These are phyloP conservation scores for Calocybe indica DNA, from an alignment of 768 basidiomycete species.

Conservation along the genomic window DNA sequence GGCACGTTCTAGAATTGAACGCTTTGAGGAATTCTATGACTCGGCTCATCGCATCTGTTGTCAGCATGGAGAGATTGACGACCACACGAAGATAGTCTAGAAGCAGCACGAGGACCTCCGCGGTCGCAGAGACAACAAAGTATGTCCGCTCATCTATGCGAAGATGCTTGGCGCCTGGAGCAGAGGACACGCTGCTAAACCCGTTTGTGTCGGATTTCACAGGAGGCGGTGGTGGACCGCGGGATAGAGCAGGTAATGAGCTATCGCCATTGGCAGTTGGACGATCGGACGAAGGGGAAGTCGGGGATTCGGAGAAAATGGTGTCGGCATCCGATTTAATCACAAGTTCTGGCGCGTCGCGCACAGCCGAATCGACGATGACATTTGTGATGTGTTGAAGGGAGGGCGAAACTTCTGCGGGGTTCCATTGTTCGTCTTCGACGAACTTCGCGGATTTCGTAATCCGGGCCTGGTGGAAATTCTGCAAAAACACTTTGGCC, in stretches of 20 bases:
- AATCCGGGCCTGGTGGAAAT: slow-evolving; percentile 80
- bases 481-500: slow-evolving; percentile 84
- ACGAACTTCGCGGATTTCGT: slow-evolving; percentile 82
- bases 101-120: slow-evolving; percentile 65
- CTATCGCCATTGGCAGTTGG: slow-evolving; percentile 9
- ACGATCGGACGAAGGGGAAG: slow-evolving; percentile 12
- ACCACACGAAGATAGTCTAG: slow-evolving; percentile 85
- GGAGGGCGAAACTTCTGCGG: slow-evolving; percentile 59
- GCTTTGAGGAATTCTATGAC: slow-evolving; percentile 95
- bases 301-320: slow-evolving; percentile 7
- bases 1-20: slow-evolving; percentile 97
- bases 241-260: slow-evolving; percentile 9
- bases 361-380: slow-evolving; percentile 76
- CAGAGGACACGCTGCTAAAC: slow-evolving; percentile 4
- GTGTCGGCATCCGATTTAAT: slow-evolving; percentile 22
- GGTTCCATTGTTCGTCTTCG: slow-evolving; percentile 93
- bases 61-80: slow-evolving; percentile 81
- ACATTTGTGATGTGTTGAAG: slow-evolving; percentile 71
- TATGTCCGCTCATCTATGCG: slow-evolving; percentile 81
- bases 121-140: slow-evolving; percentile 82
- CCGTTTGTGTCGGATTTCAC: not conserved
- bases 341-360: slow-evolving; percentile 68
- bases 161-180: slow-evolving; percentile 47
- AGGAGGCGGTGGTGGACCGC: slow-evolving; percentile 1
- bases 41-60: slow-evolving; percentile 92